Evolutionary conservation across 1,284 basidiomycete genomes (phyloP), one percentile per base, ranked within the genome.

Genomic region (Amylostereum areolatum): DNA sequence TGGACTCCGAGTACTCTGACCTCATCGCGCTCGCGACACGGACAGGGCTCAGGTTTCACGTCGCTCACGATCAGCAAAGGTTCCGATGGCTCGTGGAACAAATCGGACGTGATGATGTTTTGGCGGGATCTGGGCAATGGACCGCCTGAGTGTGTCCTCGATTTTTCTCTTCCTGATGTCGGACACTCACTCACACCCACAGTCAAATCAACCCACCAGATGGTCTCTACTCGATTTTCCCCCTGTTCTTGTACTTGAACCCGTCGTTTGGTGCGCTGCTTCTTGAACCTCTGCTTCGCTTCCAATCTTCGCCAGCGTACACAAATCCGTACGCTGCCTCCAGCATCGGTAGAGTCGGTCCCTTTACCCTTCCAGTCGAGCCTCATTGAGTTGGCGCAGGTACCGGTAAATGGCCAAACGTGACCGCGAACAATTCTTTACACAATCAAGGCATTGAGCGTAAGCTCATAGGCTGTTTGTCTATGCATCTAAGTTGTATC

Each of bases 191-290:
- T n/a, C n/a, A n/a, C n/a, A n/a, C n/a, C n/a, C n/a, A n/a, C n/a
- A n/a, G n/a, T n/a, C 41, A 28, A 24, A 43, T 28, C 6, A 18
- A 43, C 50, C 70, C 76, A 1, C 72, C 76, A 4, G 75, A 79
- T 48, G 63, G 65, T 2, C 58, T 80, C 6, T 78, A 71, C 48
- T 68, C 74, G 0, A 63, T 74, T 2, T 68, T 73, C 37, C 77
- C 77, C 0, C 62, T 70, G 4, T 67, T 71, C 34, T 52, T 79
- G 25, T 77, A 73, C 53, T 49, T 77, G 47, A 75, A 77, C 47
- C 56, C 75, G 2, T 66, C 65, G 8, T 56, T 73, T 37, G 68
- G 61, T 4, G 64, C 66, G 0, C 60, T 62, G 12, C 61, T 78
- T 1, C 61, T 80, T 12, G 59, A 69, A 18, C 74, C 77, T 1